Conservation (phyloP, 805 yeast species). For the Candida wancherniae region DNA sequence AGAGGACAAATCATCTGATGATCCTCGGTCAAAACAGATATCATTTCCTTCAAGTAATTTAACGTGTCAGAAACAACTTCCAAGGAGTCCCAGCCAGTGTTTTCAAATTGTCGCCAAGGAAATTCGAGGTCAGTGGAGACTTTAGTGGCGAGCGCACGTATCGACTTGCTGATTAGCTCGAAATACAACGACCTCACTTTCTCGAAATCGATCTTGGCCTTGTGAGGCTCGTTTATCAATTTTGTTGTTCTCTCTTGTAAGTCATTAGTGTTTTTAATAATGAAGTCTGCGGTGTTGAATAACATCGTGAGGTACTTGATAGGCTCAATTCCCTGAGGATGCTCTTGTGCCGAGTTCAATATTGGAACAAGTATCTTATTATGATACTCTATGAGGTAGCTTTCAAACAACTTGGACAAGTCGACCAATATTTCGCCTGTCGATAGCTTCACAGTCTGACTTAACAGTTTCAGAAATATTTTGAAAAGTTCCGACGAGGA, state of each 20-base stretch:
- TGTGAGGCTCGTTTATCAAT: conserved; percentile 31
- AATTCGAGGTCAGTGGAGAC: conserved; percentile 57
- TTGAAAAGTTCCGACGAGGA: conserved; percentile 87
- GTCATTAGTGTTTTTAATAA: conserved; percentile 73
- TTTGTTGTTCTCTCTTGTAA: conserved; percentile 56
- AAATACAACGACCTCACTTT: conserved; percentile 52
- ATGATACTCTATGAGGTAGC: conserved; percentile 51
- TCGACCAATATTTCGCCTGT: conserved; percentile 14
- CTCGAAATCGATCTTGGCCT: conserved; percentile 49
- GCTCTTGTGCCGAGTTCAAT: conserved; percentile 19
- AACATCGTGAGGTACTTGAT: conserved; percentile 64
- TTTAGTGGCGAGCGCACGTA: conserved; percentile 51
- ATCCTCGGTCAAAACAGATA: conserved; percentile 41
- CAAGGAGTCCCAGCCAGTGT: conserved; percentile 61
- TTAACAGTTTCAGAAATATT: conserved; percentile 63
- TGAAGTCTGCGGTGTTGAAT: conserved; percentile 85
- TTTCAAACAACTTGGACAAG: conserved; percentile 56
- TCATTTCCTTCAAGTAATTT: conserved; percentile 58
- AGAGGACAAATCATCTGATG: conserved; percentile 47
- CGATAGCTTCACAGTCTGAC: conserved; percentile 22
- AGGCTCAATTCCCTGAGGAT: conserved; percentile 48
- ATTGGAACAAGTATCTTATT: conserved; percentile 30
- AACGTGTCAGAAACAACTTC: conserved; percentile 70
- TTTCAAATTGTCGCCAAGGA: conserved; percentile 82
- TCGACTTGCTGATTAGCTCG: conserved; percentile 53